Conservation (phyloP, 2,329 filamentous ascomycete genomes). For the Fusarium coffeatum region DNA sequence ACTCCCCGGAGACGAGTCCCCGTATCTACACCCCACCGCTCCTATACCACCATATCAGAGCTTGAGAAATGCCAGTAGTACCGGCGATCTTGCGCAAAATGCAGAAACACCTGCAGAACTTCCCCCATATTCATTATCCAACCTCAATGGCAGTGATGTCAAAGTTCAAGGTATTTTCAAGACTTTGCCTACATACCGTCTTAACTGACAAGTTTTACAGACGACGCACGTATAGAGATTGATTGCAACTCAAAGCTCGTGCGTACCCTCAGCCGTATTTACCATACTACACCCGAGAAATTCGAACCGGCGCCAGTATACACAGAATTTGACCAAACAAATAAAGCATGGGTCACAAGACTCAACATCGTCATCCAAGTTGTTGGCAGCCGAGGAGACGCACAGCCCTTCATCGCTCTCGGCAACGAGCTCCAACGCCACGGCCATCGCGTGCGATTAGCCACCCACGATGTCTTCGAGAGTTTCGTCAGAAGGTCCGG, state of each 20-base stretch:
- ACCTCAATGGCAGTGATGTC: background rate
- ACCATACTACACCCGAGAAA: background rate
- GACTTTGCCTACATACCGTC: accelerated
- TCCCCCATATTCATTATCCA: background rate
- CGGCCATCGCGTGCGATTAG: constrained; percentile 78
- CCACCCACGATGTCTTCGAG: constrained; percentile 69
- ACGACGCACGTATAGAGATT: background rate
- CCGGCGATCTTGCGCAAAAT: background rate
- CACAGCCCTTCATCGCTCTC: constrained; percentile 80
- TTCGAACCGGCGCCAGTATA: background rate
- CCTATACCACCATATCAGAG: background rate
- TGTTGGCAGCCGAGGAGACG: constrained; percentile 81
- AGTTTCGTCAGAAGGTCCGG: constrained; percentile 60
- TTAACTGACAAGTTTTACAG: background rate
- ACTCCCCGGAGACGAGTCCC: background rate
- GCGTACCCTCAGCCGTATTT: background rate
- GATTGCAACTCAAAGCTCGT: background rate
- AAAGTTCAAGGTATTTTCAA: background rate
- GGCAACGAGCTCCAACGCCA: constrained; percentile 76
- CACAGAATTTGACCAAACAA: background rate
- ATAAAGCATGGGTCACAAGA: background rate
- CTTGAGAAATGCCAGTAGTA: background rate
- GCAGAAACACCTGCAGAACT: background rate
- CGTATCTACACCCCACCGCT: background rate
- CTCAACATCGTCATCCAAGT: constrained; percentile 82